A percentile compares a stretch with the other conserved stretches of the same genome.
phyloP scores from a whole-genome alignment of 2,329 filamentous ascomycete species.

The Periconia sp. region DNA sequence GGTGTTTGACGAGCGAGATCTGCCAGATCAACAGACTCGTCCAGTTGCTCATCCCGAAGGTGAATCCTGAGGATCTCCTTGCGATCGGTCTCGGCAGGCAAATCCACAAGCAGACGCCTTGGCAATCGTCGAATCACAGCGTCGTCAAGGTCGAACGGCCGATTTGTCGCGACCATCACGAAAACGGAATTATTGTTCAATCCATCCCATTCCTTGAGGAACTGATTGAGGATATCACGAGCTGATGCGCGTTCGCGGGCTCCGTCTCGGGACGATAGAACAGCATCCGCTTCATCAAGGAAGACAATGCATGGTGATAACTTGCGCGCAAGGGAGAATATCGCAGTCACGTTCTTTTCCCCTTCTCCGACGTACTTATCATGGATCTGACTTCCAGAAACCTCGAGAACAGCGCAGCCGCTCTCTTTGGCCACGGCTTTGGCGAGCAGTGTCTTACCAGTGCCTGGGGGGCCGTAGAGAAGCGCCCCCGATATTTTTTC shows the following conservation, averaged over 20 bases:
- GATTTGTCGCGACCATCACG: conserved; percentile 97
- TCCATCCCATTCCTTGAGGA: conserved; percentile 95
- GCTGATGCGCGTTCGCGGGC: conserved; percentile 69
- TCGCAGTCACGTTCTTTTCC: conserved; percentile 89
- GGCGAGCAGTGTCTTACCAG: conserved; percentile 66
- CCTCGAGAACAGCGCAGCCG: conserved; percentile 73
- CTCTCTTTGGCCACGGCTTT: conserved; percentile 67
- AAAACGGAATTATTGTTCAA: conserved; percentile 83
- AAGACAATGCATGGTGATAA: conserved; percentile 91
- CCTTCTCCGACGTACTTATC: conserved; percentile 96
- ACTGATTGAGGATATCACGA: conserved; percentile 93
- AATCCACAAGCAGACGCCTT: conserved; percentile 70
- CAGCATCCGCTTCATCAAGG: conserved; percentile 93
- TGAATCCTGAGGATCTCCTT: conserved; percentile 71
- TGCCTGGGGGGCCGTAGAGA: conserved; percentile 79
- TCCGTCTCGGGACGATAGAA: conserved; percentile 76
- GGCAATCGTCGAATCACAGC: conserved; percentile 78
- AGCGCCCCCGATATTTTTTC: conserved; percentile 90
- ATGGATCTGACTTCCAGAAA: conserved; percentile 88
- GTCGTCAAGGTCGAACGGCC: conserved; percentile 92
- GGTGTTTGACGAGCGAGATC: conserved; percentile 68
- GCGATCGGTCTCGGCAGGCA: conserved; percentile 68
- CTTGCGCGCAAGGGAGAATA: conserved; percentile 90
- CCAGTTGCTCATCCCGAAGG: conserved; percentile 67
- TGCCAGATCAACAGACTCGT: conserved; percentile 61